These are phyloP conservation scores for Eucalyptus virginea DNA, from an alignment of 345 rosid species.

Conservation along the genomic window DNA sequence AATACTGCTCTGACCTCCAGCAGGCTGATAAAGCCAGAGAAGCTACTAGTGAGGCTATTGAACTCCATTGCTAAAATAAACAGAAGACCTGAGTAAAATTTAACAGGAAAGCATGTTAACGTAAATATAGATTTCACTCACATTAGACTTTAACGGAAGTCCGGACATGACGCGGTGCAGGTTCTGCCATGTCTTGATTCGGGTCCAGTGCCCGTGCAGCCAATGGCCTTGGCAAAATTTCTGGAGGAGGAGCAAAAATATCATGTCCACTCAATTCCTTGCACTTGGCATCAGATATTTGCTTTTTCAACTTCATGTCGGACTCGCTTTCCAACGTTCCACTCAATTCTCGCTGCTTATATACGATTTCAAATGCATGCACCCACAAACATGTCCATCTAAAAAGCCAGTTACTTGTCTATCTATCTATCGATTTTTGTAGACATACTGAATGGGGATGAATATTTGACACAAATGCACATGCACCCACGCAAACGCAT, in stretches of 20 bases:
- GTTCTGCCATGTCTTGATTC: constrained; percentile 63
- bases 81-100: background rate
- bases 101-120: background rate
- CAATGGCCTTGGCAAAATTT: constrained; percentile 71
- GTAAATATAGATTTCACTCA: background rate
- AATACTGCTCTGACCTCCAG: constrained; percentile 22
- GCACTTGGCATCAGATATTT: constrained; percentile 72
- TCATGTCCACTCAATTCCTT: constrained; percentile 92
- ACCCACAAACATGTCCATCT: no score
- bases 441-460: no score
- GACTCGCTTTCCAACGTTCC: constrained; percentile 66
- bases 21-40: constrained; percentile 17
- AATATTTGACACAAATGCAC: no score
- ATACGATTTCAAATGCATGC: no score
- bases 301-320: constrained; percentile 58
- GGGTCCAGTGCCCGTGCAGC: constrained; percentile 50
- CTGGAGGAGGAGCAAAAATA: constrained; percentile 96
- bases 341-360: constrained; percentile 82
- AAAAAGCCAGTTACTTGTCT: no score
- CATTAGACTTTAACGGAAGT: constrained; percentile 9
- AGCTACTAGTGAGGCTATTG: background rate
- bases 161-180: constrained; percentile 19
- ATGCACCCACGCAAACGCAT: no score
- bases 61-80: background rate
- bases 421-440: no score